Percentiles rank a stretch among this genome's conserved stretches.
Conservation (phyloP, 2,329 filamentous ascomycete genomes). For the Penicillium oxalicum region DNA sequence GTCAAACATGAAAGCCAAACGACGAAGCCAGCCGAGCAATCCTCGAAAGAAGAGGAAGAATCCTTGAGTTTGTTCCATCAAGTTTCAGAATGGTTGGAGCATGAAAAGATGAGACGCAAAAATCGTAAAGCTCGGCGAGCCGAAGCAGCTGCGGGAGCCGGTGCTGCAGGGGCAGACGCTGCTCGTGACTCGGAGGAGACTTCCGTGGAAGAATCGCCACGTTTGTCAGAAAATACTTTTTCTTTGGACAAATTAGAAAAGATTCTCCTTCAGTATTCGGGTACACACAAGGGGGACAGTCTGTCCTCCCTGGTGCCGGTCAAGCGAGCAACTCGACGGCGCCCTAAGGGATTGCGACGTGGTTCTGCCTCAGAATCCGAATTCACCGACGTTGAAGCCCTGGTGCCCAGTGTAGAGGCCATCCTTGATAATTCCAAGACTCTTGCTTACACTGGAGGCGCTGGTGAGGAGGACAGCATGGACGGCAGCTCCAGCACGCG, state of each 20-base stretch:
- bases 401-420: constrained; percentile 81
- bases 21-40: constrained; percentile 23
- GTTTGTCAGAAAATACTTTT: constrained; percentile 61
- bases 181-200: constrained; percentile 29
- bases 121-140: constrained; percentile 47
- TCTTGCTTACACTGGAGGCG: constrained; percentile 61
- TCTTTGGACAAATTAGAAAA: constrained; percentile 75
- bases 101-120: constrained; percentile 65
- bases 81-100: constrained; percentile 75
- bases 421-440: constrained; percentile 87
- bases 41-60: constrained; percentile 26
- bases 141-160: constrained; percentile 22
- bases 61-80: constrained; percentile 56
- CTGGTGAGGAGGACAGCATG: constrained; percentile 39
- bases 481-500: constrained; percentile 42
- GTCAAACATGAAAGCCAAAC: constrained; percentile 19
- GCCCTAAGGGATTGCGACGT: constrained; percentile 35
- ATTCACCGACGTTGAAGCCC: constrained; percentile 68
- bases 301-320: constrained; percentile 12
- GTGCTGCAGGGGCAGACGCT: constrained; percentile 35
- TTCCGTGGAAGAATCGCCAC: constrained; percentile 26
- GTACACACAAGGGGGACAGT: constrained; percentile 25
- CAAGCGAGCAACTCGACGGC: constrained; percentile 27
- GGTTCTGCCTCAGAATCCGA: constrained; percentile 76
- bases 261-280: constrained; percentile 50